These are phyloP conservation scores for Pseudonectria foliicola DNA, from an alignment of 2,329 filamentous ascomycete species.

Conservation along the genomic window DNA sequence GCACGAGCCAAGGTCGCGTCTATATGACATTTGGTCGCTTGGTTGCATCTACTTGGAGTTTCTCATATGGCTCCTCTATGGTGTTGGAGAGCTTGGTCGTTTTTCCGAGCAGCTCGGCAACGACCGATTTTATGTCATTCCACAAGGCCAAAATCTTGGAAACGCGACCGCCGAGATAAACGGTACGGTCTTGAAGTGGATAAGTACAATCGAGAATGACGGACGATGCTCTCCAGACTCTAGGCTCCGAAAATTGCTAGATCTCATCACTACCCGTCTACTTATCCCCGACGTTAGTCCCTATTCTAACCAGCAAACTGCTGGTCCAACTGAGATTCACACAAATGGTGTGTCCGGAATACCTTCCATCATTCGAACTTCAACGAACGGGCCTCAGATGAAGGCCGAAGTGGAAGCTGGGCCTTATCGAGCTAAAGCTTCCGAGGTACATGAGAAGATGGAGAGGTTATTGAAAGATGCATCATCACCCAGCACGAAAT, in stretches of 20 bases:
- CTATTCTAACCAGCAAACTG: neutral
- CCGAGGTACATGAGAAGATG: too few relatives aligned
- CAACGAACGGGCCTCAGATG: too few relatives aligned
- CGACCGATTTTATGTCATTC: neutral
- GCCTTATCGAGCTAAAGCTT: too few relatives aligned
- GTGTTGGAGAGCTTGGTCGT: neutral
- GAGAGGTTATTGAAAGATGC: too few relatives aligned
- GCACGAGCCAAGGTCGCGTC: constrained; percentile 7
- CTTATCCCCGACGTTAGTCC: neutral
- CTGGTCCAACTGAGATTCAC: neutral
- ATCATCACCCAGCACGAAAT: too few relatives aligned
- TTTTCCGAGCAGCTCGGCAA: neutral
- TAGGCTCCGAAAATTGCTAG: neutral
- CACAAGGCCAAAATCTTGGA: neutral
- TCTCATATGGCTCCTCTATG: constrained; percentile 16
- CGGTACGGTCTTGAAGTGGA: constrained; percentile 1
- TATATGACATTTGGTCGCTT: constrained; percentile 22
- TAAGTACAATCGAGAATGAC: constrained; percentile 3
- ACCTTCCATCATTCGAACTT: too few relatives aligned
- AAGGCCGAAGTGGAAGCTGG: too few relatives aligned
- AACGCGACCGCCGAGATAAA: neutral
- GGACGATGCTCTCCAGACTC: constrained; percentile 1
- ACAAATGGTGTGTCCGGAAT: constrained; percentile 1
- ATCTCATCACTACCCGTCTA: constrained; percentile 3
- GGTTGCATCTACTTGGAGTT: constrained; percentile 23